A percentile compares a stretch with the other conserved stretches of the same genome.
These are phyloP conservation scores for Acephala macrosclerotiorum DNA, from an alignment of 2,329 filamentous ascomycete species.

Conservation along the genomic window DNA sequence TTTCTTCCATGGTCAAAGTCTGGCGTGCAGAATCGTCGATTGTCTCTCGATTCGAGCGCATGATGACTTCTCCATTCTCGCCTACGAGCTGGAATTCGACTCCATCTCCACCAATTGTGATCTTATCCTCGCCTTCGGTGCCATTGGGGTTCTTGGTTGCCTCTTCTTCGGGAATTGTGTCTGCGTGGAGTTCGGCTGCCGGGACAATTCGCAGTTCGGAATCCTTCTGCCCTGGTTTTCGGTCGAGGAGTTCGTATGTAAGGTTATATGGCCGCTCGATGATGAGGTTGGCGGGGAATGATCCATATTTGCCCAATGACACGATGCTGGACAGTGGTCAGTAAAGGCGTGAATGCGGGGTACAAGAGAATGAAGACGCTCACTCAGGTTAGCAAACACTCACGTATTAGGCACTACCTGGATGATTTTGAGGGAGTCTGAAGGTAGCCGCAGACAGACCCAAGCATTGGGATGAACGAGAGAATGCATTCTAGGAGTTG, in stretches of 20 bases:
- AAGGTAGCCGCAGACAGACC: constrained; percentile 66
- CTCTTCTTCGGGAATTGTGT: constrained; percentile 67
- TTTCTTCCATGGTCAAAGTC: constrained; percentile 75
- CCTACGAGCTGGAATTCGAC: constrained; percentile 56
- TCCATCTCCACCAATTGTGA: constrained; percentile 50
- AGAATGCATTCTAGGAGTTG: constrained; percentile 38
- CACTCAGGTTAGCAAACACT: constrained; percentile 39
- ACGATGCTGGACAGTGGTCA: constrained; percentile 68
- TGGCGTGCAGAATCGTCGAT: constrained; percentile 73
- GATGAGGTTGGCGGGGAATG: constrained; percentile 87
- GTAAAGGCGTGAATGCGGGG: constrained; percentile 12
- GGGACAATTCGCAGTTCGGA: constrained; percentile 80
- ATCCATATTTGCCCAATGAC: constrained; percentile 90
- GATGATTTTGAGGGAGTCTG: constrained; percentile 62
- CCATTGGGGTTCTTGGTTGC: constrained; percentile 49
- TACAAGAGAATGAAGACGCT: constrained; percentile 30
- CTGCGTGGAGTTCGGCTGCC: constrained; percentile 82
- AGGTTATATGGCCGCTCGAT: constrained; percentile 91
- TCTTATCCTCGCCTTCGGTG: constrained; percentile 43
- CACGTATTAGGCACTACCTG: constrained; percentile 69
- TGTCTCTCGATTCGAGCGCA: constrained; percentile 64
- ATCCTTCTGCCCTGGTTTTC: constrained; percentile 67
- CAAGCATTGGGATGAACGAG: constrained; percentile 64
- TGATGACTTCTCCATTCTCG: constrained; percentile 56
- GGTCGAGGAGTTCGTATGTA: constrained; percentile 88